Percentiles rank a stretch among this genome's conserved stretches.
phyloP scores from a whole-genome alignment of 106 monocot species.

The Vanilla planifolia region DNA sequence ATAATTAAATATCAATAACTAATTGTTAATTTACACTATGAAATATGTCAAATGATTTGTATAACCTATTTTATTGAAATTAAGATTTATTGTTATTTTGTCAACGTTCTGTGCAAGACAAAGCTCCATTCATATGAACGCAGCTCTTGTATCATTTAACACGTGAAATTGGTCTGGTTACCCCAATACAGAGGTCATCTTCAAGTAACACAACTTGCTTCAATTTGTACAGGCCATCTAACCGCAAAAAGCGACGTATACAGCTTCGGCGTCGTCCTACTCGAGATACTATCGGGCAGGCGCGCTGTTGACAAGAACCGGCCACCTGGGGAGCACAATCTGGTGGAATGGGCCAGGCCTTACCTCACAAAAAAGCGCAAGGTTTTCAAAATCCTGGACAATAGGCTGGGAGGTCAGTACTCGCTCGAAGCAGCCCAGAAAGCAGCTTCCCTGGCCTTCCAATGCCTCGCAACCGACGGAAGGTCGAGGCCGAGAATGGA shows the following conservation, averaged over 20 bases:
- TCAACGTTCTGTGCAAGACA: no score
- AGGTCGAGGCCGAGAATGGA: conserved; percentile 3
- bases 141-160: no score
- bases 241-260: conserved; percentile 35
- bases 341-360: conserved; percentile 37
- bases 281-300: conserved; percentile 32
- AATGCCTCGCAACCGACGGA: conserved; percentile 7
- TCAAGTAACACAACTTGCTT: neutral
- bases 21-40: no score
- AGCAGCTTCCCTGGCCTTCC: conserved; percentile 15
- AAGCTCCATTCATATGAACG: no score
- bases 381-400: conserved; percentile 25
- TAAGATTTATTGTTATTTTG: no score
- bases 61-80: no score
- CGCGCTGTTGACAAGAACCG: conserved; percentile 27
- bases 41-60: no score
- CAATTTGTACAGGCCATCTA: conserved; percentile 15
- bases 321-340: conserved; percentile 16
- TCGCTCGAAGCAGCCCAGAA: conserved; percentile 17
- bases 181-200: no score
- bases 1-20: no score
- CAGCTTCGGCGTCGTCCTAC: conserved; percentile 39
- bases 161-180: no score
- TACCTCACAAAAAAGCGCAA: conserved; percentile 18
- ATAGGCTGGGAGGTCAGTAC: conserved; percentile 20